These are phyloP conservation scores for Triadica sebifera DNA, from an alignment of 345 rosid species.

Conservation along the genomic window DNA sequence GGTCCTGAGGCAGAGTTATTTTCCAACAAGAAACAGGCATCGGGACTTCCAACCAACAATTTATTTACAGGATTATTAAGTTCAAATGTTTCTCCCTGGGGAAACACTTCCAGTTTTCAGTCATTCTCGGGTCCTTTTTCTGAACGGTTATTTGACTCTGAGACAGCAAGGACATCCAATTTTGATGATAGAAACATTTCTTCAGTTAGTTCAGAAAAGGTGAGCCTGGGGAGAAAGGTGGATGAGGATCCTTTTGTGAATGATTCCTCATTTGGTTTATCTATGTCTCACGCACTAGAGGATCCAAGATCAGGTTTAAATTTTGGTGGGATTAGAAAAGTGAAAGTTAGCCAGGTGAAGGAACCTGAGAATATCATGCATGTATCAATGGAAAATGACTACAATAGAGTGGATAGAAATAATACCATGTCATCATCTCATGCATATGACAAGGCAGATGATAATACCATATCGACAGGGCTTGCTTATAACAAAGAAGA, in stretches of 20 bases:
- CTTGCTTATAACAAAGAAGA: slow-evolving; percentile 26
- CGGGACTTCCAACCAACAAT: slow-evolving; percentile 36
- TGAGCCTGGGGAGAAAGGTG: slow-evolving; percentile 31
- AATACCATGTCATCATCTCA: slow-evolving; percentile 14
- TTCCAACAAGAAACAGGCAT: slow-evolving; percentile 48
- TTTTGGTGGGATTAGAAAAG: slow-evolving; percentile 50
- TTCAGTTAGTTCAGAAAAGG: slow-evolving; percentile 30
- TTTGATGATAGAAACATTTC: slow-evolving; percentile 38
- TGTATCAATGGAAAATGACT: slow-evolving; percentile 31
- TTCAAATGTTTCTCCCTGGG: slow-evolving; percentile 44
- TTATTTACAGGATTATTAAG: slow-evolving; percentile 38
- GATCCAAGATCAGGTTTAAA: slow-evolving; percentile 37
- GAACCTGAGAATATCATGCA: slow-evolving; percentile 40
- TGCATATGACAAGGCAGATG: slow-evolving; percentile 17
- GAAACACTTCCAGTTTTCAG: slow-evolving; percentile 37
- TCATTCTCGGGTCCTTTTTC: slow-evolving; percentile 36
- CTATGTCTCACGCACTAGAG: slow-evolving; percentile 40
- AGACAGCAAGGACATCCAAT: slow-evolving; percentile 27
- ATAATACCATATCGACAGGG: slow-evolving; percentile 21
- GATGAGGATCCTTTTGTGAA: slow-evolving; percentile 31
- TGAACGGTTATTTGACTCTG: slow-evolving; percentile 41
- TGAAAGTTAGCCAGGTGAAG: slow-evolving; percentile 51
- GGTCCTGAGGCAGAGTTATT: slow-evolving; percentile 40
- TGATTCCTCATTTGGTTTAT: slow-evolving; percentile 43
- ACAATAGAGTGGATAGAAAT: slow-evolving; percentile 23